Evolutionary conservation across 306 rosid species (phyloP), one percentile per base, ranked within the genome.

Genomic region (Lathyrus aphaca): DNA sequence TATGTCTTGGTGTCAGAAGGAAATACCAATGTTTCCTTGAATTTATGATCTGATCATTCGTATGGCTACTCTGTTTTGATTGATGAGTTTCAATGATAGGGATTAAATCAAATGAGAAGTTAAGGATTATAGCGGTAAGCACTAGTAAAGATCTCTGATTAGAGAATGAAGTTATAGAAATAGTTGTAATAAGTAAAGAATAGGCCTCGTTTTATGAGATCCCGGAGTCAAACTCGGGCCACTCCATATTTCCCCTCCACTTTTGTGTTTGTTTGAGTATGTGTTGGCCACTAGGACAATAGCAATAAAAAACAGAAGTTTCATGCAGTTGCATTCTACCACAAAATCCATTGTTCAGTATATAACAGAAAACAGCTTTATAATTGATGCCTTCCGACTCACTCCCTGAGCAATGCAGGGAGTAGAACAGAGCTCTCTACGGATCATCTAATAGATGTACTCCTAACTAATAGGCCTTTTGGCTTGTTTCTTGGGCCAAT

Each of bases 1-100:
- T 62, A 15, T 18, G 50, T 39, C 18, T 39, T 5, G 71, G 18
- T 10, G 12, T 48, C 55, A 7, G 38, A 50, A 61, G 21, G 62
- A 48, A 56, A 42, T 68, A 18, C 5, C 5, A 18, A 14, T 43
- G 60, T 69, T 50, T 61, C 8, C 8, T 50, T 51, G 42, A 51
- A 37, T 48, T 35, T 13, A 15, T 35, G 19, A 56, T 15, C 11
- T 71, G 49, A 25, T 70, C 40, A 56, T 50, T 49, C 25, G 10
- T 16, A 39, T 14, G 42, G 58, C 16, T 42, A 30, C 19, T 16
- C 13, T 66, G 13, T 54, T 15, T 18, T 5, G 53, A 0, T 49
- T 49, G n/a, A 60, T 16, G 27, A 43, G 14, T 58, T 32, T 3
- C 14, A 18, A 13, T 15, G 23, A 30, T 30, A 29, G 14, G 43